A percentile compares a stretch with the other conserved stretches of the same genome.
These are phyloP conservation scores for Gloeostereum incarnatum DNA, from an alignment of 768 basidiomycete species.

Conservation along the genomic window DNA sequence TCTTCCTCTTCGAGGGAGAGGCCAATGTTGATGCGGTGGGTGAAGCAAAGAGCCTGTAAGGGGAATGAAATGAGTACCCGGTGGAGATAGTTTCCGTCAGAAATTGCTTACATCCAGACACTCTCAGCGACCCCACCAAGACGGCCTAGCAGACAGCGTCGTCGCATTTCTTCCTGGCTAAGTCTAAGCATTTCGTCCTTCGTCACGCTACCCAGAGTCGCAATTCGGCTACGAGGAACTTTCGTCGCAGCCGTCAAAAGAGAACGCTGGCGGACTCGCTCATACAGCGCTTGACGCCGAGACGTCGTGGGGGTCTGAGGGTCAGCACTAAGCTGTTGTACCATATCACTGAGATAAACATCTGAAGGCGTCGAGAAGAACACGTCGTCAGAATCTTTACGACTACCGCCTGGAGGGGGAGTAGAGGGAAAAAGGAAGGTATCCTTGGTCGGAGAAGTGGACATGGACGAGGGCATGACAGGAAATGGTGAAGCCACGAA, in stretches of 20 bases:
- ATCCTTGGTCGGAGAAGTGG: slow-evolving; percentile 36
- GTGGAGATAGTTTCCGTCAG: slow-evolving; percentile 4
- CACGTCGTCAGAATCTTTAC: slow-evolving; percentile 27
- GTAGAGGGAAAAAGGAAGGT: slow-evolving; percentile 54
- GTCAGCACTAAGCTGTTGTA: slow-evolving; percentile 48
- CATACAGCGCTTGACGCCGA: slow-evolving; percentile 71
- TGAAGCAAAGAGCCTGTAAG: slow-evolving; percentile 66
- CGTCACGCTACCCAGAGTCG: slow-evolving; percentile 37
- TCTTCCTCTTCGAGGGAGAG: slow-evolving; percentile 53
- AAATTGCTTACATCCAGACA: slow-evolving; percentile 65
- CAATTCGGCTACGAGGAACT: slow-evolving; percentile 23
- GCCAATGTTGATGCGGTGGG: slow-evolving; percentile 38
- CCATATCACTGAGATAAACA: slow-evolving; percentile 20
- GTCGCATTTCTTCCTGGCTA: slow-evolving; percentile 70
- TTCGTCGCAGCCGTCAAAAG: slow-evolving; percentile 70
- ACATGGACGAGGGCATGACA: slow-evolving; percentile 22
- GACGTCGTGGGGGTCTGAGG: slow-evolving; percentile 67
- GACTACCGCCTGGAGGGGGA: slow-evolving; percentile 40
- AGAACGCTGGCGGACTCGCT: slow-evolving; percentile 70
- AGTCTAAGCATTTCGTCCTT: slow-evolving; percentile 63
- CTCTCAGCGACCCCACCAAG: slow-evolving; percentile 79
- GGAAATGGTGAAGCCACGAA: slow-evolving; percentile 46
- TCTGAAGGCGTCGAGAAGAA: slow-evolving; percentile 37
- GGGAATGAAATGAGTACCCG: slow-evolving; percentile 1
- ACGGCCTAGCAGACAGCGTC: slow-evolving; percentile 69